phyloP scores from a whole-genome alignment of 1,139 yeast genomes.

The Hemisphaericaspora subhashii region DNA sequence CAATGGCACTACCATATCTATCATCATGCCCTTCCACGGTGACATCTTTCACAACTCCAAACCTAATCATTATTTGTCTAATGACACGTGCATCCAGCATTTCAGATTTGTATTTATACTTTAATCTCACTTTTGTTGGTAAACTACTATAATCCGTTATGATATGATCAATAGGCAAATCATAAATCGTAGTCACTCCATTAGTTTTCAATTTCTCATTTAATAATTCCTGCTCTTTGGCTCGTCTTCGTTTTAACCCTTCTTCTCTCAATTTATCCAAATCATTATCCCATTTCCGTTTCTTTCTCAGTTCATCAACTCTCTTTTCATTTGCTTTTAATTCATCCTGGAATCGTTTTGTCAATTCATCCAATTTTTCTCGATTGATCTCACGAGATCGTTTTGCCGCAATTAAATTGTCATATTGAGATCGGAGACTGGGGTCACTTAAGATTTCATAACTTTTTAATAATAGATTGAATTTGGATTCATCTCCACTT shows the following conservation, averaged over 20 bases:
- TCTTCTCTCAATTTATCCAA: slow-evolving; percentile 33
- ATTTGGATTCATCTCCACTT: slow-evolving; percentile 33
- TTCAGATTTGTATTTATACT: slow-evolving; percentile 32
- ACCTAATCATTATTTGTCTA: slow-evolving; percentile 42
- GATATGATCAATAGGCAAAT: slow-evolving; percentile 6
- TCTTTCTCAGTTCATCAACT: slow-evolving; percentile 10
- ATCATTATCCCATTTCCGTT: slow-evolving; percentile 17
- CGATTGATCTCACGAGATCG: slow-evolving; percentile 14
- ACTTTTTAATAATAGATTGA: slow-evolving; percentile 38
- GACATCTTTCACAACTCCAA: slow-evolving; percentile 37
- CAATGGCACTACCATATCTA: slow-evolving; percentile 39
- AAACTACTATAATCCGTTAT: background rate
- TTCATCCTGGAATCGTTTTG: slow-evolving; percentile 34
- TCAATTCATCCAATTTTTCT: slow-evolving; percentile 25
- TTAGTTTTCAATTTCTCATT: background rate
- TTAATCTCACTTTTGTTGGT: slow-evolving; percentile 41
- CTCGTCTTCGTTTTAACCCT: slow-evolving; percentile 28
- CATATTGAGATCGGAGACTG: slow-evolving; percentile 33
- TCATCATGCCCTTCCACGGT: slow-evolving; percentile 18
- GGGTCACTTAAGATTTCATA: slow-evolving; percentile 41
- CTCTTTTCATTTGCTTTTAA: slow-evolving; percentile 30
- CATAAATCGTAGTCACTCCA: slow-evolving; percentile 4
- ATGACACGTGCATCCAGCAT: slow-evolving; percentile 36
- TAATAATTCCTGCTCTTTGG: slow-evolving; percentile 19
- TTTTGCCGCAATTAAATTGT: slow-evolving; percentile 25